Evolutionary conservation across 1,284 basidiomycete species (phyloP).

Genomic region (Ustilago xerochloae): DNA sequence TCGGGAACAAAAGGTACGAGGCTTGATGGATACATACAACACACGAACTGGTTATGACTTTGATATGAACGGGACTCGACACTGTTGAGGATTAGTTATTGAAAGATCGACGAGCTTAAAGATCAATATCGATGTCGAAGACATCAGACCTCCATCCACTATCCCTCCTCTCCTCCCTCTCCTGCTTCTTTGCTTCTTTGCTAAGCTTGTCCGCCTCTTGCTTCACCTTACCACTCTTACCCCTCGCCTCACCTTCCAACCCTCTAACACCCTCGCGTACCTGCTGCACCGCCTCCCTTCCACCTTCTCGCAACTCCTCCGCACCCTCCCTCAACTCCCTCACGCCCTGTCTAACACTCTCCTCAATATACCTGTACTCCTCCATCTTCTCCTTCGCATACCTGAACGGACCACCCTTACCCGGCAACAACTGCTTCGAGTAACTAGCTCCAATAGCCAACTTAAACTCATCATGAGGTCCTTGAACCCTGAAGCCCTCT

Average conservation of each 20-base stretch:
- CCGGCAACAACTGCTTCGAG: conserved; percentile 69
- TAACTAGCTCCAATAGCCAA: conserved; percentile 71
- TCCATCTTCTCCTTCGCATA: conserved; percentile 67
- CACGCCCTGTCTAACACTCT: conserved; percentile 31
- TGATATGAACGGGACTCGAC: no score
- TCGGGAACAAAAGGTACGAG: not conserved
- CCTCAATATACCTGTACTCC: conserved; percentile 64
- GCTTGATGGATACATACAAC: not conserved
- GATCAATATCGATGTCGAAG: conserved; percentile 63
- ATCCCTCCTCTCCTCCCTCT: conserved; percentile 65
- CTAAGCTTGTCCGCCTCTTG: conserved; percentile 52
- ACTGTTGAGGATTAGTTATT: no score
- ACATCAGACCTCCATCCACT: conserved; percentile 70
- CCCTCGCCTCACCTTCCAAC: conserved; percentile 54
- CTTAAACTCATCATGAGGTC: conserved; percentile 70
- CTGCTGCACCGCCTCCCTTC: conserved; percentile 40
- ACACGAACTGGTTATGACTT: no score
- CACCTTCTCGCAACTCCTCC: conserved; percentile 27
- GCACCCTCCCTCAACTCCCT: conserved; percentile 28
- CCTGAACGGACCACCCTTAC: conserved; percentile 58
- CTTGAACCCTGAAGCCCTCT: conserved; percentile 56
- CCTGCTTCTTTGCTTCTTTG: conserved; percentile 64
- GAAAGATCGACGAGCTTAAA: conserved; percentile 12
- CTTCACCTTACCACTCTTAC: conserved; percentile 47
- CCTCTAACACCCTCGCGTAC: conserved; percentile 39